Evolutionary conservation across 148 eudicot genomes (phyloP).

Genomic region (Chenopodium berlandieri): DNA sequence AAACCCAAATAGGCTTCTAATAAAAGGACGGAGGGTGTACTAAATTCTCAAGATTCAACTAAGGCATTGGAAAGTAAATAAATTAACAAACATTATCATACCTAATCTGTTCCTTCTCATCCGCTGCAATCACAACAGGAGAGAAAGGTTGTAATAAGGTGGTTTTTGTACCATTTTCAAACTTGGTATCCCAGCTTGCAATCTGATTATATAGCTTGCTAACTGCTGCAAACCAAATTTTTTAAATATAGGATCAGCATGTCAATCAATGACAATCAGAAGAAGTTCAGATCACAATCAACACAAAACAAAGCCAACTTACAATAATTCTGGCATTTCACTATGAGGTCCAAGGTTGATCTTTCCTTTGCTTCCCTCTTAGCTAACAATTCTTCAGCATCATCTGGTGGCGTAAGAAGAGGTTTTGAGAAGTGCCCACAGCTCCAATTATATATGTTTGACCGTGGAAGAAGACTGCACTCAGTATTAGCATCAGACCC

Average conservation of each 20-base stretch:
- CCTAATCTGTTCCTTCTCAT: constrained; percentile 86
- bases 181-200: constrained; percentile 92
- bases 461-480: constrained; percentile 85
- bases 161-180: constrained; percentile 71
- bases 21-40: no score
- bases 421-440: constrained; percentile 94
- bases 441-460: constrained; percentile 94
- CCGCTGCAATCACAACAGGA: constrained; percentile 84
- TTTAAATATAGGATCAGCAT: constrained; percentile 11
- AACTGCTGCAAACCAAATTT: constrained; percentile 47
- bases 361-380: constrained; percentile 80
- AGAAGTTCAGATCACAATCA: no score
- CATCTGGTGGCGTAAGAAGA: constrained; percentile 79
- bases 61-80: not conserved
- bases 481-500: constrained; percentile 59
- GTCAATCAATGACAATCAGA: constrained; percentile 2
- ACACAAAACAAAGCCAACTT: constrained; percentile 22
- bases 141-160: constrained; percentile 75
- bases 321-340: constrained; percentile 89
- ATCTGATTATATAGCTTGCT: constrained; percentile 71
- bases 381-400: constrained; percentile 60
- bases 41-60: not conserved
- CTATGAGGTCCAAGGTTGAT: constrained; percentile 62
- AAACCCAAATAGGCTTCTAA: no score
- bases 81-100: constrained; percentile 18